These are phyloP conservation scores for Candida tibetensis DNA, from an alignment of 805 yeast genomes.

Conservation along the genomic window DNA sequence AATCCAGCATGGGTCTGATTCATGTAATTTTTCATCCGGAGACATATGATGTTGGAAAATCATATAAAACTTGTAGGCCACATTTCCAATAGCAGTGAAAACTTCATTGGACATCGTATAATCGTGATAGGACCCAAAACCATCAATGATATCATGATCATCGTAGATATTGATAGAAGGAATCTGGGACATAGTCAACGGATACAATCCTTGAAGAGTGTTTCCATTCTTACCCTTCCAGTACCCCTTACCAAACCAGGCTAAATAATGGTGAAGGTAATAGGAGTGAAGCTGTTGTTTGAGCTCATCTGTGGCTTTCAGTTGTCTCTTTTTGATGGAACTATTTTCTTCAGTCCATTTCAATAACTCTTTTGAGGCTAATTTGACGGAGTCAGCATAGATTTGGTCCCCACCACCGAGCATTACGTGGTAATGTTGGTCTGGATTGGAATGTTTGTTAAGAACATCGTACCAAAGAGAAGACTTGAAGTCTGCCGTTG, in stretches of 20 bases:
- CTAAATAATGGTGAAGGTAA: conserved; percentile 70
- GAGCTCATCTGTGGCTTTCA: conserved; percentile 47
- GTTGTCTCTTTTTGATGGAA: conserved; percentile 39
- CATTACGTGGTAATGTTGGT: conserved; percentile 80
- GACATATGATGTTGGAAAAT: conserved; percentile 84
- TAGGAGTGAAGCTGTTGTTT: conserved; percentile 55
- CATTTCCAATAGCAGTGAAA: conserved; percentile 68
- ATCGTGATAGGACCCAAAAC: conserved; percentile 86
- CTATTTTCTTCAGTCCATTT: conserved; percentile 62
- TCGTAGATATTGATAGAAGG: conserved; percentile 87
- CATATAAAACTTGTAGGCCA: conserved; percentile 85
- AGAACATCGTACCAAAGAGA: conserved; percentile 86
- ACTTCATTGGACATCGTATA: conserved; percentile 68
- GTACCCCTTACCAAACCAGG: conserved; percentile 89
- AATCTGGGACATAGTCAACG: conserved; percentile 74
- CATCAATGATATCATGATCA: conserved; percentile 96
- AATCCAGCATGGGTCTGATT: conserved; percentile 56
- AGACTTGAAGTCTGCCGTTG: conserved; percentile 64
- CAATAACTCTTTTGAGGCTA: conserved; percentile 50
- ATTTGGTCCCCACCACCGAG: conserved; percentile 97
- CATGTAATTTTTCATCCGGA: conserved; percentile 38
- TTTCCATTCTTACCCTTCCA: conserved; percentile 71
- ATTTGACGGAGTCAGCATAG: conserved; percentile 78
- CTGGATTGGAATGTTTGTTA: conserved; percentile 48
- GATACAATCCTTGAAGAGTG: conserved; percentile 65